phyloP scores from a whole-genome alignment of 257 asterid genomes.

The Fraxinus cuspidata region DNA sequence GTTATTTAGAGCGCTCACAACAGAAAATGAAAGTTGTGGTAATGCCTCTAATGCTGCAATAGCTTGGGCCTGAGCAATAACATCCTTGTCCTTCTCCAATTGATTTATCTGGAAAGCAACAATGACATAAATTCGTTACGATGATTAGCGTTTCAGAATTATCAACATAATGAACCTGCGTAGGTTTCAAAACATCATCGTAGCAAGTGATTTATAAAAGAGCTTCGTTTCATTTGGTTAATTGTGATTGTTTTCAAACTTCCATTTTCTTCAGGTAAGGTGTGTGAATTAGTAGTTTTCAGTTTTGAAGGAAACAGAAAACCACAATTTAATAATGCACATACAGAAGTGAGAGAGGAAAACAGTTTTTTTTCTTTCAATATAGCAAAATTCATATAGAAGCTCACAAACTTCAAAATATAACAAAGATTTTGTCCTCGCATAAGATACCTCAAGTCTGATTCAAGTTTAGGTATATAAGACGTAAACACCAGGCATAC shows the following conservation, averaged over 20 bases:
- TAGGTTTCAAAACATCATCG: not conserved
- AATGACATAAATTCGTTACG: constrained; percentile 11
- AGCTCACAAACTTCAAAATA: not conserved
- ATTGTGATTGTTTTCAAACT: constrained; percentile 3
- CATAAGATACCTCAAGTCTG: not conserved
- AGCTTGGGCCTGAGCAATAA: constrained; percentile 95
- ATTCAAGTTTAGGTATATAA: not conserved
- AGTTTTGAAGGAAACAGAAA: not conserved
- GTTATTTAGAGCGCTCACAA: constrained; percentile 76
- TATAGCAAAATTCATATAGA: not conserved
- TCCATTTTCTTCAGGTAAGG: constrained; percentile 5
- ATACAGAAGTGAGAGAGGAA: constrained; percentile 10
- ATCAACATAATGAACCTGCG: constrained; percentile 16
- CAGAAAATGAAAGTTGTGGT: constrained; percentile 81
- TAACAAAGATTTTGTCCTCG: not conserved
- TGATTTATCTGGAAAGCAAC: constrained; percentile 72
- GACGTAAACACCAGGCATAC: not conserved
- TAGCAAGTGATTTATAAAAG: constrained; percentile 16
- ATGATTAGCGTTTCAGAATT: constrained; percentile 15
- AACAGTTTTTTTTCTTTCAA: not conserved
- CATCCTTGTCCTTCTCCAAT: constrained; percentile 96
- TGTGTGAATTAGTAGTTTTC: constrained; percentile 8
- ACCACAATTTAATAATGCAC: not conserved
- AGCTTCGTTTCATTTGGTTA: not conserved
- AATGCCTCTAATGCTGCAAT: constrained; percentile 76